Evolutionary conservation across 1,139 yeast genomes (phyloP), one percentile per base, ranked within the genome.

Genomic region (Petasospora fabianii): DNA sequence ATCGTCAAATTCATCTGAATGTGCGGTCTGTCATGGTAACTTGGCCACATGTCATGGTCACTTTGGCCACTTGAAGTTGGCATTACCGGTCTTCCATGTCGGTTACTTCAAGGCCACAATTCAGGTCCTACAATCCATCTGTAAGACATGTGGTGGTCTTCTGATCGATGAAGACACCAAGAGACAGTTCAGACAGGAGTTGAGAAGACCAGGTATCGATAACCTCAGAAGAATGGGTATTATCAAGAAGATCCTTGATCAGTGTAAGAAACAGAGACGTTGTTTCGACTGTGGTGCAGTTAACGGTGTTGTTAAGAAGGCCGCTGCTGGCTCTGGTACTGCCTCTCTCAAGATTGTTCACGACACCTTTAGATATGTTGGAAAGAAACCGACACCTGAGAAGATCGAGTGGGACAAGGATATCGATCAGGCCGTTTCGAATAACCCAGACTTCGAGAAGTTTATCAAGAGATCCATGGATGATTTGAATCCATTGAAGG

Each of bases 1-100:
- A 12, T 86, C 96, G 6, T 80, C 94, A 42, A 90, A 88, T 53
- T 67, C 84, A 22, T 69, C 78, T 18, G 95, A 84, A 57, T 94
- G 98, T 69, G 61, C 77, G 13, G 94, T 97, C 0, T 94, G 99
- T 65, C 88, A 80, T 53, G 97, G 97, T 8, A 81, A 81, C 53
- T 68, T 94, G 54, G 96, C 96, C 0, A 77, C 95, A 2, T 94
- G 99, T 61, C 97, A 92, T 64, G 99, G 99, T 39, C 99, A 94
- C 65, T 94, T 94, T 61, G 99, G 99, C 31, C 96, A 94, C 58
- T 78, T 94, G 48, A 77, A 87, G 51, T 71, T 94, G 39, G 96
- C 97, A 0, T 69, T 94, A 36, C 99, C 99, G 2, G 97, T 90
- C 14, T 94, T 92, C 66, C 98, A 94, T 59, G 95, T 92, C 32